phyloP scores from a whole-genome alignment of 139 green algal genomes.

The Chlamydomonas incerta region DNA sequence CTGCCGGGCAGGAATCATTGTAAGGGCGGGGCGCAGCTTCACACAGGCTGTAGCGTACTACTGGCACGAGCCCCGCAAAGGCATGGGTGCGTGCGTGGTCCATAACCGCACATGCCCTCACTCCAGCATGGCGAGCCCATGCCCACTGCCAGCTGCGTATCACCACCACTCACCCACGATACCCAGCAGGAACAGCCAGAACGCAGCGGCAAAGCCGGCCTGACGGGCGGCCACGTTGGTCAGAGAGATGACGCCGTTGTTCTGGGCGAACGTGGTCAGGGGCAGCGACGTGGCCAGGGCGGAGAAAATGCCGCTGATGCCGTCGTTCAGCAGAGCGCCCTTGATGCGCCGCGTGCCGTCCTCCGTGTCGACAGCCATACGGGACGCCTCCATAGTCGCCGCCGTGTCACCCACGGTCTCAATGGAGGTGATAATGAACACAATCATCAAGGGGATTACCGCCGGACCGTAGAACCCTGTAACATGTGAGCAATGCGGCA shows the following conservation, averaged over 20 bases:
- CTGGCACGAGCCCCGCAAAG: no score
- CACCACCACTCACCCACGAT: not conserved
- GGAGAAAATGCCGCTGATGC: slow-evolving; percentile 71
- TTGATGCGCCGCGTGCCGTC: slow-evolving; percentile 57
- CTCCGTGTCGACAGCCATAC: slow-evolving; percentile 45
- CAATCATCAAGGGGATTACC: slow-evolving; percentile 57
- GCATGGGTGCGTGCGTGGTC: no score
- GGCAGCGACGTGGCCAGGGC: slow-evolving; percentile 71
- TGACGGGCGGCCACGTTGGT: slow-evolving; percentile 68
- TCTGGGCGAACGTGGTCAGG: slow-evolving; percentile 80
- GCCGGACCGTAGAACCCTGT: slow-evolving; percentile 63
- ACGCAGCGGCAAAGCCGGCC: slow-evolving; percentile 63
- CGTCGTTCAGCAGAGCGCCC: slow-evolving; percentile 75
- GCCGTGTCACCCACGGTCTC: slow-evolving; percentile 84
- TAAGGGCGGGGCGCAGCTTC: no score
- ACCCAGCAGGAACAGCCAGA: slow-evolving; percentile 73
- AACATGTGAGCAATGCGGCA: not conserved
- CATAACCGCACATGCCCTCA: no score
- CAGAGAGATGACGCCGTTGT: slow-evolving; percentile 87
- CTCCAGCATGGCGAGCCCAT: no score
- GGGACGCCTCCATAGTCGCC: slow-evolving; percentile 77
- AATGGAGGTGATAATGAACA: slow-evolving; percentile 59
- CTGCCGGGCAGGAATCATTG: not conserved
- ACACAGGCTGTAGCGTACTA: no score
- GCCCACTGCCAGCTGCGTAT: no score